These are phyloP conservation scores for Paramecium sexaurelia DNA, from an alignment of 73 alveolate genomes.

Conservation along the genomic window DNA sequence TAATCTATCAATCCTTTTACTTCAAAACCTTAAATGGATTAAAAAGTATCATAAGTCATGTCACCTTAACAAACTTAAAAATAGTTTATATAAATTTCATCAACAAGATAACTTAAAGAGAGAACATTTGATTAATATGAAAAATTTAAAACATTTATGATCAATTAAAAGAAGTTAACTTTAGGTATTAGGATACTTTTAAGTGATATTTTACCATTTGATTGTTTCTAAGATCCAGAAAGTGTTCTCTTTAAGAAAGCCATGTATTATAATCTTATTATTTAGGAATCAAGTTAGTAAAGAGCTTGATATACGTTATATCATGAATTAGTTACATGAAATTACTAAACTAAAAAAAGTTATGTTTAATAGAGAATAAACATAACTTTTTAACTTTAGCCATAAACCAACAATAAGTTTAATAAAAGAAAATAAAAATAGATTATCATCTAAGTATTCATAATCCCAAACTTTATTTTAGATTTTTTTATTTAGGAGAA, in stretches of 20 bases:
- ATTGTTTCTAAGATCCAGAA: background rate
- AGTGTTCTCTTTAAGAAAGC: slow-evolving; percentile 9
- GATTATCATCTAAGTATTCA: background rate
- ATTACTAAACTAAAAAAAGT: slow-evolving; percentile 19
- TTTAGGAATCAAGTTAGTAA: background rate
- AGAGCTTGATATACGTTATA: background rate
- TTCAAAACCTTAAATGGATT: background rate
- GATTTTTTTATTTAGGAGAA: background rate
- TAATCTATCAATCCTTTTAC: background rate
- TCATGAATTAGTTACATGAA: slow-evolving; percentile 30
- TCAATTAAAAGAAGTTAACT: background rate
- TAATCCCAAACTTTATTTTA: background rate
- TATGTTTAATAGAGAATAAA: background rate
- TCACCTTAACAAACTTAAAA: background rate
- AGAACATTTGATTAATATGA: background rate
- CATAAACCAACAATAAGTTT: slow-evolving; percentile 29
- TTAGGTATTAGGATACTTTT: background rate
- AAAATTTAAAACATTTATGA: background rate
- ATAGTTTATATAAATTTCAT: background rate
- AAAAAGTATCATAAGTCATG: background rate
- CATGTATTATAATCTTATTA: background rate
- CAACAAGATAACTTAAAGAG: background rate
- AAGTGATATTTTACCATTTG: background rate
- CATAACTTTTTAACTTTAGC: background rate
- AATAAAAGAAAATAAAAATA: background rate